These are phyloP conservation scores for Talaromyces rugulosus DNA, from an alignment of 2,329 filamentous ascomycete genomes.

Conservation along the genomic window DNA sequence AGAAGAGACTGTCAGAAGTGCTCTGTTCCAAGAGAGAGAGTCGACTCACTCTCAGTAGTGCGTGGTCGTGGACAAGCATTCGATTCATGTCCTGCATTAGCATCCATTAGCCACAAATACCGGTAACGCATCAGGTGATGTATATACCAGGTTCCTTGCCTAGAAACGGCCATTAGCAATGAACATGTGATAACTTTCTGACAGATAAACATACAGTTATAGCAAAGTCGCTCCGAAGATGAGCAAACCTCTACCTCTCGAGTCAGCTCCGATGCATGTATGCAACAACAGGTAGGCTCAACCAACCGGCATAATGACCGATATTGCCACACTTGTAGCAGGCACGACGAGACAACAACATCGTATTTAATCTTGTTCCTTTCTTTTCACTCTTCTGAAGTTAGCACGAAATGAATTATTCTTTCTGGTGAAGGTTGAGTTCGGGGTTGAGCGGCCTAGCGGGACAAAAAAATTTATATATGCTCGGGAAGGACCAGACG, in stretches of 20 bases:
- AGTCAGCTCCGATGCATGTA: slow-evolving; percentile 49
- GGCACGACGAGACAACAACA: slow-evolving; percentile 79
- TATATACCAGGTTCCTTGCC: slow-evolving; percentile 44
- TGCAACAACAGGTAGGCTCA: slow-evolving; percentile 40
- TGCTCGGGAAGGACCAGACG: no score
- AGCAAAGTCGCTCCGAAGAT: slow-evolving; percentile 96
- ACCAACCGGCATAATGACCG: slow-evolving; percentile 59
- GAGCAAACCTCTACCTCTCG: slow-evolving; percentile 78
- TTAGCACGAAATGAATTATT: slow-evolving; percentile 22
- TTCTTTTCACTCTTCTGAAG: neutral
- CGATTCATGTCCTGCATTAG: slow-evolving; percentile 74
- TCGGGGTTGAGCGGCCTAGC: neutral
- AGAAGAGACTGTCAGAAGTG: slow-evolving; percentile 10
- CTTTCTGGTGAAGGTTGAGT: neutral
- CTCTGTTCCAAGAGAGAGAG: neutral
- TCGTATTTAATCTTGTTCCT: slow-evolving; percentile 33
- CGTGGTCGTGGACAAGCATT: slow-evolving; percentile 95
- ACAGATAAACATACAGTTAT: slow-evolving; percentile 73
- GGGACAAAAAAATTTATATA: neutral
- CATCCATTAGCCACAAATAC: neutral
- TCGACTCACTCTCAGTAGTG: slow-evolving; percentile 75
- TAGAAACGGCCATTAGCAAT: slow-evolving; percentile 22
- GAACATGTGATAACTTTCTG: neutral
- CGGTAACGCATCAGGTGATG: slow-evolving; percentile 11
- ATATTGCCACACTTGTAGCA: slow-evolving; percentile 78